Evolutionary conservation across 1,139 yeast species (phyloP).

Genomic region (Hansenula lynferdii): DNA sequence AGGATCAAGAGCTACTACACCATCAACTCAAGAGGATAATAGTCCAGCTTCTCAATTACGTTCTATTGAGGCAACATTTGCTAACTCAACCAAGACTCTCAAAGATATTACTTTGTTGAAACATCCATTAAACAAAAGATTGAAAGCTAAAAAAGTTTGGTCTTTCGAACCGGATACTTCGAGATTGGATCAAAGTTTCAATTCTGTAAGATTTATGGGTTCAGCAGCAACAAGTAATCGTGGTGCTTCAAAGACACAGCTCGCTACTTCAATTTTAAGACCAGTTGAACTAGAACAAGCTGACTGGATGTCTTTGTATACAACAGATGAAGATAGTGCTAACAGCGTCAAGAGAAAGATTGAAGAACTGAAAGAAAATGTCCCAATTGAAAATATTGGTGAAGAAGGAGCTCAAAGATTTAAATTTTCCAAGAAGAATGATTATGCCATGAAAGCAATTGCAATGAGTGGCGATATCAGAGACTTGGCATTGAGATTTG

Average conservation of each 20-base stretch:
- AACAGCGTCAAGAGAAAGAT: slow-evolving; percentile 30
- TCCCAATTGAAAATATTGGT: slow-evolving; percentile 35
- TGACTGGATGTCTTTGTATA: slow-evolving; percentile 80
- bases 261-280: slow-evolving; percentile 65
- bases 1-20: slow-evolving; percentile 12
- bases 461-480: slow-evolving; percentile 42
- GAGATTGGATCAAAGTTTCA: slow-evolving; percentile 73
- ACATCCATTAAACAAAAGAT: slow-evolving; percentile 75
- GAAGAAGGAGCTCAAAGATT: slow-evolving; percentile 41
- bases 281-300: slow-evolving; percentile 72
- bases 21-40: slow-evolving; percentile 13
- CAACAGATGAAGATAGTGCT: slow-evolving; percentile 46
- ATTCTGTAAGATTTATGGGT: slow-evolving; percentile 71
- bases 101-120: slow-evolving; percentile 39
- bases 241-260: slow-evolving; percentile 28
- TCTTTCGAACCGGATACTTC: slow-evolving; percentile 86
- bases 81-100: slow-evolving; percentile 46
- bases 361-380: slow-evolving; percentile 40
- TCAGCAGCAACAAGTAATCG: slow-evolving; percentile 54
- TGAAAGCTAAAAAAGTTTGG: slow-evolving; percentile 77
- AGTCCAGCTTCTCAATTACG: slow-evolving; percentile 63
- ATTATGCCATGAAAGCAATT: slow-evolving; percentile 71
- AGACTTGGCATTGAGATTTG: slow-evolving; percentile 53
- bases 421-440: slow-evolving; percentile 63
- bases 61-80: slow-evolving; percentile 76